Conservation (phyloP, 805 yeast genomes). For the Saturnispora silvae region DNA sequence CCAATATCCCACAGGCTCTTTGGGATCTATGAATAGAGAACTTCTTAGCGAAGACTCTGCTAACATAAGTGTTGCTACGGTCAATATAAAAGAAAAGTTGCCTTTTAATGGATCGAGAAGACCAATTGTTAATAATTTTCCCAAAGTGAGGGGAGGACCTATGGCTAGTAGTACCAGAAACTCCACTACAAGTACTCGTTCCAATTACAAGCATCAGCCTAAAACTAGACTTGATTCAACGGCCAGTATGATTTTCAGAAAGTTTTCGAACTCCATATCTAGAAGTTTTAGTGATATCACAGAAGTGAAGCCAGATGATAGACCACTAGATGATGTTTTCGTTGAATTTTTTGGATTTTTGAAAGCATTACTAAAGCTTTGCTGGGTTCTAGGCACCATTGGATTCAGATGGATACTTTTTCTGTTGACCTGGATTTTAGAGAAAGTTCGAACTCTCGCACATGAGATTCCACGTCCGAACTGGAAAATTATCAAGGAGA, state of each 20-base stretch:
- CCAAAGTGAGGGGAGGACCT: neutral
- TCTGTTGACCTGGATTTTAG: constrained; percentile 12
- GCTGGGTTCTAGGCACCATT: constrained; percentile 17
- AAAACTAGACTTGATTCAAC: neutral
- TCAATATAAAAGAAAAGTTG: too few species aligned
- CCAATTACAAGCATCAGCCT: too few species aligned
- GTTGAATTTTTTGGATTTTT: constrained; percentile 11
- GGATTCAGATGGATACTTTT: constrained; percentile 19
- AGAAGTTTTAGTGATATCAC: constrained; percentile 1
- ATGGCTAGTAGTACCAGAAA: constrained; percentile 4
- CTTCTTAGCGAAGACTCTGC: too few species aligned
- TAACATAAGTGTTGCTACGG: too few species aligned
- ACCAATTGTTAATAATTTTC: constrained; percentile 7
- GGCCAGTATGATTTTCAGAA: constrained; percentile 1
- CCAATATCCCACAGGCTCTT: too few species aligned
- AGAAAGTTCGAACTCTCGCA: constrained; percentile 12
- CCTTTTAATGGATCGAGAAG: constrained; percentile 13
- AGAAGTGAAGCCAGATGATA: neutral
- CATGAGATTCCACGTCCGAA: constrained; percentile 21
- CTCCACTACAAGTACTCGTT: neutral
- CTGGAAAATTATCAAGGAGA: constrained; percentile 1
- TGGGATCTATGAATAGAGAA: too few species aligned
- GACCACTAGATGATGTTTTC: constrained; percentile 3
- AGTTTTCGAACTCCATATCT: constrained; percentile 4
- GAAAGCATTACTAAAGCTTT: constrained; percentile 14